Base-by-base conservation (phyloP, 202 grass and related monocot genomes). In the Alloteropsis angusta region DNA sequence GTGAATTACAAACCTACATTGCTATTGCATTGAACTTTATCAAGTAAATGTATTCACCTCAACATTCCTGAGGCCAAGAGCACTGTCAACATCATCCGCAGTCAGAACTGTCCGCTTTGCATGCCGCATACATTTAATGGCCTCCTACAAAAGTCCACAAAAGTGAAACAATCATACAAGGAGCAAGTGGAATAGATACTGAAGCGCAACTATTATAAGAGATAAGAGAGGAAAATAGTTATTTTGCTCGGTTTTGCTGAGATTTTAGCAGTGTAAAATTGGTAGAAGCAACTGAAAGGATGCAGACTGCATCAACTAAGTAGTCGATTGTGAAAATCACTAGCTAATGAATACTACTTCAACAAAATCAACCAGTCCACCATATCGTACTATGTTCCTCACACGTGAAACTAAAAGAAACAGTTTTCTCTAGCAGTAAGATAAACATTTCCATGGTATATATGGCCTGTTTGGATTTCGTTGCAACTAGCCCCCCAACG, bases 61-160 rank as follows among this genome's bases (percentile, higher is more conserved):
- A 26, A 98, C 92, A 78, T 98, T 98, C 75, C 91, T 90, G 10
- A 98, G 92, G 68, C 77, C 88, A 38, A 98, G 95, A 49, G 95
- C 91, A 67, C 91, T 94, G 60, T 98, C 92, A 48, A 98, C 89
- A 60, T 98, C 95, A 6, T 97, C 95, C 0, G 87, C 83, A 23
- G 83, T 92, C 84, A 97, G 68, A 74, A 97, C 80, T 63, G 92
- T 94, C 71, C 92, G 80, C 66, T 94, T 98, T 53, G 91, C 88
- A 85, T 98, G 95, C 23, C 95, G 83, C 95, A 98, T 94, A 75
- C 91, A 98, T 69, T 98, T 98, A 54, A 98, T 92, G 23, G 91
- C 88, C 85, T 98, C 95, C 95, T 98, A 85, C 14, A 79, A 44
- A 10, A 71, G 36, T 45, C 15, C 72, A 12, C 1, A 9, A 73